phyloP scores from a whole-genome alignment of 768 basidiomycete species.

The Collybia sp. region DNA sequence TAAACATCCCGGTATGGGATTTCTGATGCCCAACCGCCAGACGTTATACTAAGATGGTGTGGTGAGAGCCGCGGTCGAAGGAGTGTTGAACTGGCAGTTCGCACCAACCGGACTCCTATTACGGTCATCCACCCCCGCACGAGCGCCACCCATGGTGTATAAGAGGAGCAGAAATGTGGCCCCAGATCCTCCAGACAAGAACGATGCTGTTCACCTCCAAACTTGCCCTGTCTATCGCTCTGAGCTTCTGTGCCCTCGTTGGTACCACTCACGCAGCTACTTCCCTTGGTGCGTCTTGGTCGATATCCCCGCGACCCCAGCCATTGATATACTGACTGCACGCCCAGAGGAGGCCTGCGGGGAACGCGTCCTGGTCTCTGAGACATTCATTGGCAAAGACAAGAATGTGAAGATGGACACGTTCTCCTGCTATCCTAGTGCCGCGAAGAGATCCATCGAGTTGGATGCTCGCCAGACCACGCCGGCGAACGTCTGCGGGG shows the following conservation, averaged over 20 bases:
- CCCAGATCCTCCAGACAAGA: too few species aligned
- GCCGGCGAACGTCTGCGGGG: constrained; percentile 36
- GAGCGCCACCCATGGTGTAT: too few species aligned
- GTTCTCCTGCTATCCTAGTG: too few species aligned
- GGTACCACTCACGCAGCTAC: too few species aligned
- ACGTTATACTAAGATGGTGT: constrained; percentile 32
- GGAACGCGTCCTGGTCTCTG: constrained; percentile 8
- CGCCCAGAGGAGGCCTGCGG: too few species aligned
- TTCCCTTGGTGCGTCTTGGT: not conserved
- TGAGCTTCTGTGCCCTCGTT: too few species aligned
- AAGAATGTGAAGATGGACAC: constrained; percentile 35
- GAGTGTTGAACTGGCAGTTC: constrained; percentile 42
- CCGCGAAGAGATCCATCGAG: too few species aligned
- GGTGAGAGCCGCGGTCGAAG: constrained; percentile 32
- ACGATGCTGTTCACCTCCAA: too few species aligned
- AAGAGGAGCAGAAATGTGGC: constrained; percentile 27
- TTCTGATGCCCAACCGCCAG: constrained; percentile 31
- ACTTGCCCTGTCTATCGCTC: too few species aligned
- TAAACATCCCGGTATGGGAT: not conserved
- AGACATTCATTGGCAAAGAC: constrained; percentile 34
- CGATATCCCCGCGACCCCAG: too few species aligned
- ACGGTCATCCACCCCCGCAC: too few species aligned
- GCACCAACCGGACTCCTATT: constrained; percentile 39
- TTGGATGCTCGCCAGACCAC: constrained; percentile 20
- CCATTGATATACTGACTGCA: too few species aligned